Percentiles rank a stretch among this genome's conserved stretches.
Conservation (phyloP, 2,329 filamentous ascomycete genomes). For the Hymenoscyphus linearis region DNA sequence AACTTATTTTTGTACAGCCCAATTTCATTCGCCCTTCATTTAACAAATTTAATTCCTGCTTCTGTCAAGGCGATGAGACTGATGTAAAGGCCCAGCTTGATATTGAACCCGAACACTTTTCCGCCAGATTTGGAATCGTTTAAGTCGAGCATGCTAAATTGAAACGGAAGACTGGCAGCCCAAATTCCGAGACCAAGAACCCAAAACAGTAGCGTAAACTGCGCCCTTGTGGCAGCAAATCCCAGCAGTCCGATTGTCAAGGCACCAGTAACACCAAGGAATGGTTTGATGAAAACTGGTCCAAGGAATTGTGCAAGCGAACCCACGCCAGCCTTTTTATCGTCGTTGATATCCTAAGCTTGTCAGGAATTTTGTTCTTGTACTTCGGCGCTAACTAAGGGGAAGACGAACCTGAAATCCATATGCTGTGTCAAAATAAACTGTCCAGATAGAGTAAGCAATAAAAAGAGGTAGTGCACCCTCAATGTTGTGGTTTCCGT, state of each 20-base stretch:
- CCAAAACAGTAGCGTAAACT: constrained; percentile 4
- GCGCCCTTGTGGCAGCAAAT: background rate
- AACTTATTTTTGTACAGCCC: background rate
- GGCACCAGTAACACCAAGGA: background rate
- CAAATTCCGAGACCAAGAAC: constrained; percentile 3
- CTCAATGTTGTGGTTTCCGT: background rate
- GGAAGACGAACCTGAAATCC: background rate
- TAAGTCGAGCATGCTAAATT: background rate
- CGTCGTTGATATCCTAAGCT: background rate
- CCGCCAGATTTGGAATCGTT: background rate
- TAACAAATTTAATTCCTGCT: background rate
- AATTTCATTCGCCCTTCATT: background rate
- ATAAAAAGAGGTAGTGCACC: background rate
- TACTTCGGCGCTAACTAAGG: background rate
- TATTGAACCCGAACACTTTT: constrained; percentile 1
- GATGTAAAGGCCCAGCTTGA: constrained; percentile 4
- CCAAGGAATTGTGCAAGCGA: constrained; percentile 4
- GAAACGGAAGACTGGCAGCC: constrained; percentile 1
- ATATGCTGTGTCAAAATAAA: constrained; percentile 3
- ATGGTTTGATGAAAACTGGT: background rate
- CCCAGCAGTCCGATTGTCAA: background rate
- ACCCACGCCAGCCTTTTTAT: constrained; percentile 1
- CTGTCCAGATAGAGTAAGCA: background rate
- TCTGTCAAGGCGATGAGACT: background rate
- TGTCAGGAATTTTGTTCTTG: background rate